Evolutionary conservation across 768 basidiomycete genomes (phyloP), one percentile per base, ranked within the genome.

Genomic region (Panaeolus papilionaceus): DNA sequence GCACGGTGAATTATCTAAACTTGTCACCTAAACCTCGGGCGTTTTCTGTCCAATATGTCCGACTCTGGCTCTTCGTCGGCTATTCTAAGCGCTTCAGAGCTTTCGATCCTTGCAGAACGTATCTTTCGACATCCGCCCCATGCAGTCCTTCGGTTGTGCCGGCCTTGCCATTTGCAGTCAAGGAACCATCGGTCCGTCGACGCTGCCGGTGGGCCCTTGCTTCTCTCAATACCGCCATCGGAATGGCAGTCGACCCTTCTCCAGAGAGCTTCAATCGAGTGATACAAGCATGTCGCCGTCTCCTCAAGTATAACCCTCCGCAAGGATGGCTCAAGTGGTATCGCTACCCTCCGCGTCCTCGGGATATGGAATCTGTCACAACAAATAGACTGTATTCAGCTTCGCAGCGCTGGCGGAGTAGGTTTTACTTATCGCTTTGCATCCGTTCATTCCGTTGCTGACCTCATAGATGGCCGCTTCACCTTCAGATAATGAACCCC

Each of bases 61-160:
- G 5, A 0, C 47, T 51, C 47, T 33, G 54, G 12, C 54, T 37
- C 12, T 33, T 12, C 33, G 14, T n/a, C 33, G n/a, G 2, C 16
- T 28, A 16, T 33, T 33, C 28, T 33, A 28, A 51, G 23, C 20
- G 49, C 20, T 20, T 47, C 45, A 51, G 12, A 33, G 11, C 28
- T 28, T 28, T 28, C 26, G 54, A 11, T 67, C 68, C 68, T 69
- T 66, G 38, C 58, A 65, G 70, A 69, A 40, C 69, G 67, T 66
- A 70, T 72, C 71, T 64, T 61, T 49, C 54, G 14, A 58, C 33
- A 49, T 58, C 14, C 14, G 16, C 14, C 42, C 42, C 42, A 23
- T 5, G 16, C 12, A 47, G 1, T 47, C 3, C 8, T 18, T 33
- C 54, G 54, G 54, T n/a, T 2, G 37, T 7, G 26, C 16, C 47